Conservation (phyloP, 306 rosid species). For the Vicia faba region DNA sequence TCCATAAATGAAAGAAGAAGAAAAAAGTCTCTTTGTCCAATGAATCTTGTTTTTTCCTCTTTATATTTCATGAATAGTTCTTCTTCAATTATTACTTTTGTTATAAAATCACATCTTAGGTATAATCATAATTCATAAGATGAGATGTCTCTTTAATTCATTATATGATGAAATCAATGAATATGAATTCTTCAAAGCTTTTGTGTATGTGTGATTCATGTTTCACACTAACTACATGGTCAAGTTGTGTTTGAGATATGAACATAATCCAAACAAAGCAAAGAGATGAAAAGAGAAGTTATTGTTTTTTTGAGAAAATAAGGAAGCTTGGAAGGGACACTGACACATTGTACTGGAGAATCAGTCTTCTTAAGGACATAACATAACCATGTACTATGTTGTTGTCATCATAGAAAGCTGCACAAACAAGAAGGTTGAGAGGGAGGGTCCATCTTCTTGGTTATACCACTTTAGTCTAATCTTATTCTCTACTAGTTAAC, state of each 20-base stretch:
- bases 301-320: conserved; percentile 11
- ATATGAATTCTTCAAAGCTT: conserved; percentile 19
- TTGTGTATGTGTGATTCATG: conserved; percentile 23
- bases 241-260: conserved; percentile 29
- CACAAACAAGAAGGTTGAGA: conserved; percentile 40
- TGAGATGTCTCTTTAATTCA: conserved; percentile 16
- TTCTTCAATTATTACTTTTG: conserved; percentile 10
- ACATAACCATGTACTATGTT: conserved; percentile 29
- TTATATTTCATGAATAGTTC: conserved; percentile 29
- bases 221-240: conserved; percentile 34
- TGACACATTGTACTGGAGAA: conserved; percentile 36
- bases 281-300: conserved; percentile 23
- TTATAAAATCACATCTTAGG: conserved; percentile 26
- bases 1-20: conserved; percentile 35
- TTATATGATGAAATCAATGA: conserved; percentile 31
- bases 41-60: conserved; percentile 27
- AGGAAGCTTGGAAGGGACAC: conserved; percentile 43
- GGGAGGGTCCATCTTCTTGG: conserved; percentile 43
- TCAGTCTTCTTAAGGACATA: conserved; percentile 36
- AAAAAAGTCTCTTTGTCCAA: conserved; percentile 24
- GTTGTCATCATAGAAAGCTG: conserved; percentile 48
- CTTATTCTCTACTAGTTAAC: neutral
- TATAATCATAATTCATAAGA: conserved; percentile 8
- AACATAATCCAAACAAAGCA: conserved; percentile 39
- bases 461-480: conserved; percentile 40